Evolutionary conservation across 257 asterid genomes (phyloP).

Genomic region (Nicotiana obtusifolia): DNA sequence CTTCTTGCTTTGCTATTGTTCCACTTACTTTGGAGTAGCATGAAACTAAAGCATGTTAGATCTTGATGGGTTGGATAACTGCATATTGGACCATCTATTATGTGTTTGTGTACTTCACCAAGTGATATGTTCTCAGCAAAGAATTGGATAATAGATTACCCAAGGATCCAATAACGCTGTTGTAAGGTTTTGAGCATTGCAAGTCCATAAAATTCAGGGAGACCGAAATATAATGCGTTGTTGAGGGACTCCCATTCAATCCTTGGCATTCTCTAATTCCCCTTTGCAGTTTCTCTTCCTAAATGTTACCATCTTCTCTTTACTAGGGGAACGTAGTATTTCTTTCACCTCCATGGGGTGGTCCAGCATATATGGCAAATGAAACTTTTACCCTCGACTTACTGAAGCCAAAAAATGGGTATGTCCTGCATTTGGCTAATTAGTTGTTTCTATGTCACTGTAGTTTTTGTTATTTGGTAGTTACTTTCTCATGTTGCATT

Average conservation of each 20-base stretch:
- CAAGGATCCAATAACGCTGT: not conserved
- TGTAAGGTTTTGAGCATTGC: not conserved
- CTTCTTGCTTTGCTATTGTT: constrained; percentile 2
- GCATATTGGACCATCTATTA: constrained; percentile 2
- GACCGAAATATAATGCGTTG: not conserved
- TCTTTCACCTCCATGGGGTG: constrained; percentile 99
- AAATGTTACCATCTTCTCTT: constrained; percentile 18
- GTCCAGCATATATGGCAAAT: constrained; percentile 61
- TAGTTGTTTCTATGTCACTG: not conserved
- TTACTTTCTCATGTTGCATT: not conserved
- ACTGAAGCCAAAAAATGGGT: constrained; percentile 87
- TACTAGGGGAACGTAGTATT: constrained; percentile 76
- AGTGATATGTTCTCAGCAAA: not conserved
- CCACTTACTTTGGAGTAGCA: not conserved
- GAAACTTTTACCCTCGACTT: constrained; percentile 55
- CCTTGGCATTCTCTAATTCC: not conserved
- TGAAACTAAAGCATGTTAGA: not conserved
- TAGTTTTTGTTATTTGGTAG: not conserved
- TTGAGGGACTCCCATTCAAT: not conserved
- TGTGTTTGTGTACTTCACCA: not conserved
- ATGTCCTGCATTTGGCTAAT: constrained; percentile 15
- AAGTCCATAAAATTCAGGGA: not conserved
- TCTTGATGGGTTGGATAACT: not conserved
- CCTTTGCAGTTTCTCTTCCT: constrained; percentile 3
- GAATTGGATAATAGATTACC: not conserved